Evolutionary conservation across 2,329 filamentous ascomycete species (phyloP), one percentile per base, ranked within the genome.

Genomic region (Diplodia scrobiculata): DNA sequence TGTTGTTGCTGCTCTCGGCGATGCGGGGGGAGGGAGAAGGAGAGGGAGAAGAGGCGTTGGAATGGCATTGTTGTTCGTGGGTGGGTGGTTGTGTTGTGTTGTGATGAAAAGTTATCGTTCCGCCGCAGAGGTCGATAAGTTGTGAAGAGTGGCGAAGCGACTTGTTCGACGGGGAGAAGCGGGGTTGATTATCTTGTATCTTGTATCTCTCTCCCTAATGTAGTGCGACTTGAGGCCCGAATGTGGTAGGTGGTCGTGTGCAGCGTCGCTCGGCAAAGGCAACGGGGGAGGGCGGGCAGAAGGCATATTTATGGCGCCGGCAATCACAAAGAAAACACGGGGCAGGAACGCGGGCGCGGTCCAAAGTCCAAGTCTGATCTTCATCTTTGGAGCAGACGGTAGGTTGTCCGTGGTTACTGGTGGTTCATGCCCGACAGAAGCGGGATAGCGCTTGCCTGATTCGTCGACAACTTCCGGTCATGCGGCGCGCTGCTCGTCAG

Each of bases 391-490:
- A 9, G 41, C 41, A 45, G 41, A 7, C 41, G 41, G 38, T 32
- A 27, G n/a, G 55, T 32, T n/a, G 51, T 34, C 55, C 25, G 54
- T 47, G 6, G 55, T 32, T n/a, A 5, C 11, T 32, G 55, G 38
- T 27, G 38, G 19, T 9, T 58, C 21, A 29, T 58, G 6, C 1
- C 17, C 3, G 9, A 47, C 55, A 10, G 29, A 60, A 19, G 25
- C 13, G 55, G 55, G 25, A 47, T 47, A 48, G 55, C 38, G 51
- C 11, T 45, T 45, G 52, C 52, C 52, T 9, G 52, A 54, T 54
- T 19, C 13, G 41, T 9, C 9, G 11, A 45, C 17, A n/a, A 45
- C 41, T 45, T 45, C n/a, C 11, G 41, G n/a, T 45, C 41, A 45
- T 45, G 41, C 41, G 41, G 41, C 41, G 41, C 41, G 17, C 17